These are phyloP conservation scores for Pyrenopolyporus hunteri DNA, from an alignment of 495 filamentous ascomycete species.

Conservation along the genomic window DNA sequence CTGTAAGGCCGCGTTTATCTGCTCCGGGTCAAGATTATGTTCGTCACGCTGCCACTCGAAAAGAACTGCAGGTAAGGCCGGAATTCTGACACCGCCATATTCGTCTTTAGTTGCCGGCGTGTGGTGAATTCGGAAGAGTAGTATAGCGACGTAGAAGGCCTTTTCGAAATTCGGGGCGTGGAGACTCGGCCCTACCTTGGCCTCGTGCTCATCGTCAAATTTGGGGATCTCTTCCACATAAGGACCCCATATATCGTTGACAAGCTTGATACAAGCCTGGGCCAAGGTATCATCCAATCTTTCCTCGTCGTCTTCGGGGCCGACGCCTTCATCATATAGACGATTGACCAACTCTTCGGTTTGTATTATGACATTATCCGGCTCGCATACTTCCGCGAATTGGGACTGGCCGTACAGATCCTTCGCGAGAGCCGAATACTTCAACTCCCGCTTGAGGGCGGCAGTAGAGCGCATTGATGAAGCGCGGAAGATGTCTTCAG, in stretches of 20 bases:
- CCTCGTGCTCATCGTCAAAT: slow-evolving; percentile 57
- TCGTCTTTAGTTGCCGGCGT: slow-evolving; percentile 55
- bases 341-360: slow-evolving; percentile 59
- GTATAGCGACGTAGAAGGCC: slow-evolving; percentile 71
- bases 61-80: slow-evolving; percentile 72
- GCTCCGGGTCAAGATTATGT: slow-evolving; percentile 66
- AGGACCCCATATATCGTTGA: slow-evolving; percentile 61
- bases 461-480: slow-evolving; percentile 48
- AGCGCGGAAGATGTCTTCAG: slow-evolving; percentile 52
- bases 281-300: slow-evolving; percentile 62
- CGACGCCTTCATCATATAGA: slow-evolving; percentile 64
- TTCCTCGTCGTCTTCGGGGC: slow-evolving; percentile 58
- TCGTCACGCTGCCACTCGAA: slow-evolving; percentile 78
- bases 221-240: slow-evolving; percentile 54
- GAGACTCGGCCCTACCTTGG: slow-evolving; percentile 68
- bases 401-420: slow-evolving; percentile 54
- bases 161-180: slow-evolving; percentile 66
- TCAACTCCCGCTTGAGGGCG: slow-evolving; percentile 45
- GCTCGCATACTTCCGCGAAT: slow-evolving; percentile 53
- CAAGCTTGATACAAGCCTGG: slow-evolving; percentile 60
- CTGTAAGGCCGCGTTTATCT: slow-evolving; percentile 63
- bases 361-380: slow-evolving; percentile 60
- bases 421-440: slow-evolving; percentile 57
- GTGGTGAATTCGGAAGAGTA: slow-evolving; percentile 78
- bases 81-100: slow-evolving; percentile 41